Evolutionary conservation across 192 early-diverging fungal species (phyloP), one percentile per base, ranked within the genome.

Genomic region (Phlyctochytrium planicorne): DNA sequence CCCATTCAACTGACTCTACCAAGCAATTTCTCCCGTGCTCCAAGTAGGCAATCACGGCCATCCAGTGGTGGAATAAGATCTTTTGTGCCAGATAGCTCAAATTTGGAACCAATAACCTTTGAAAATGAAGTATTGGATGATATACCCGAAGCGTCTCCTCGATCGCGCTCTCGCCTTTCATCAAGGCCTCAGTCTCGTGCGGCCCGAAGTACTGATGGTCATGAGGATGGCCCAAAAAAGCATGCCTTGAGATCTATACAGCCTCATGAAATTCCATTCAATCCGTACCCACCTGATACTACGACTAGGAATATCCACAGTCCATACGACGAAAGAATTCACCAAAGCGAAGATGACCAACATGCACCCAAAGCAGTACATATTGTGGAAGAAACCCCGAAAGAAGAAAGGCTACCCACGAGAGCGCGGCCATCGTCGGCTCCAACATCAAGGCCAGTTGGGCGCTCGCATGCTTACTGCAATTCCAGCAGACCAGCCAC

Each of bases 1-100:
- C 40, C 40, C 20, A 47, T 47, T 47, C 40, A 47, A 47, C 40
- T 47, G 40, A 47, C 40, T 47, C 40, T 47, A 14, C 40, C 40
- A 20, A 14, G 10, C 20, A 20, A 20, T 6, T 47, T 47, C 40
- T 6, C 40, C 10, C 40, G 40, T 47, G 40, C 40, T 6, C 40
- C 40, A 47, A 47, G 40, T 47, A 6, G 40, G 20, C 40, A 47
- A 47, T 47, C 40, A 6, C 40, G 40, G 40, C 40, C 40, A n/a
- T n/a, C n/a, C n/a, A n/a, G n/a, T n/a, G n/a, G n/a, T n/a, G n/a
- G n/a, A n/a, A n/a, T n/a, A n/a, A n/a, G n/a, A n/a, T n/a, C n/a
- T n/a, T n/a, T n/a, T 47, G 40, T 6, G 6, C 20, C 40, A 47
- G 40, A 20, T 47, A 47, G 10, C 6, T 14, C 40, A 20, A 47